Percentiles rank a stretch among this genome's conserved stretches.
Conservation (phyloP, 164 flowering plant species). For the Vitis rotundifolia region DNA sequence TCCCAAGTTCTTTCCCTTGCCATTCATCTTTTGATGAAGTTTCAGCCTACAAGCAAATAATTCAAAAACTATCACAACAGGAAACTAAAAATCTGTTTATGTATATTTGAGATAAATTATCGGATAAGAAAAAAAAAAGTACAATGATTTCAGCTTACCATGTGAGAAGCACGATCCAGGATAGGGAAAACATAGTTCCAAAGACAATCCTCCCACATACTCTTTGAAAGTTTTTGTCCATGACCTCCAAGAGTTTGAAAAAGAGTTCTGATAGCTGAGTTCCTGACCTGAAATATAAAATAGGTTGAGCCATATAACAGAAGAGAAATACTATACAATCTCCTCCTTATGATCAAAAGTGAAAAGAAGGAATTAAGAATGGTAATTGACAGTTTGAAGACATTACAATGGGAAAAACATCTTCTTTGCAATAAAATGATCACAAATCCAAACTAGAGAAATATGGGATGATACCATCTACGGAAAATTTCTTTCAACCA, state of each 20-base stretch:
- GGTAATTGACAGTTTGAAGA: not conserved
- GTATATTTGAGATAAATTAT: not conserved
- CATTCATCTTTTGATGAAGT: conserved; percentile 97
- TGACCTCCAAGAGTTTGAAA: conserved; percentile 95
- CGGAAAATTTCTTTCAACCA: too few relatives aligned
- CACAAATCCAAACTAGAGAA: not conserved
- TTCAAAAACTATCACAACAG: conserved; percentile 3
- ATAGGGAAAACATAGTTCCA: conserved; percentile 93
- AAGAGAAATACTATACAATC: not conserved
- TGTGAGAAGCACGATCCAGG: conserved; percentile 73
- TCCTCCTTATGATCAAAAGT: not conserved
- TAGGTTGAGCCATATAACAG: conserved; percentile 3
- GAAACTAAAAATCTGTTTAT: not conserved
- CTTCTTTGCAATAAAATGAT: not conserved
- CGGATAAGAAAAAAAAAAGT: not conserved
- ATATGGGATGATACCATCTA: not conserved
- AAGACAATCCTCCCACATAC: conserved; percentile 97
- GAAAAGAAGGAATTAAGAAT: not conserved
- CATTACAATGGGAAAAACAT: not conserved
- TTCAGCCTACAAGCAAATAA: conserved; percentile 58
- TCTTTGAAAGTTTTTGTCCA: conserved; percentile 91
- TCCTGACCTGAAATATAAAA: conserved; percentile 69
- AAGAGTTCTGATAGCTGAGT: conserved; percentile 90
- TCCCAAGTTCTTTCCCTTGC: conserved; percentile 99
- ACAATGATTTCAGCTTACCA: conserved; percentile 52